These are phyloP conservation scores for Tuber borchii DNA, from an alignment of 495 filamentous ascomycete genomes.

Conservation along the genomic window DNA sequence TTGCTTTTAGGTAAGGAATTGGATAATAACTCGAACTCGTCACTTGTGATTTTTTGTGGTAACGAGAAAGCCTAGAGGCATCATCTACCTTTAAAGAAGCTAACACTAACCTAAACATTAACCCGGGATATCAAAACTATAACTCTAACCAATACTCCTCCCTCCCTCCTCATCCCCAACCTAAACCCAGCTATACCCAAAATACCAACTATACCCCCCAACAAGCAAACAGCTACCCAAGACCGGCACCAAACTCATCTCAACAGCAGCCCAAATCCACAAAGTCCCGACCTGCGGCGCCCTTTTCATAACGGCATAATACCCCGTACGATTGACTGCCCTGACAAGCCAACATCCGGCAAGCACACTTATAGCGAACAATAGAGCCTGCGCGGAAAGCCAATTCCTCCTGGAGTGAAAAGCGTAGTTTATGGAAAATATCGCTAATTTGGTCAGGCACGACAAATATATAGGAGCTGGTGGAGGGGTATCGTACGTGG, in stretches of 20 bases:
- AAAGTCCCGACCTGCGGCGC: slow-evolving; percentile 81
- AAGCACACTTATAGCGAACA: slow-evolving; percentile 51
- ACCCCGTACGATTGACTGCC: slow-evolving; percentile 69
- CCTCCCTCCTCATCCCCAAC: neutral
- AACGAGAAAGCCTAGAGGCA: neutral
- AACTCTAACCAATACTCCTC: neutral
- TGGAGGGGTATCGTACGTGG: slow-evolving; percentile 45
- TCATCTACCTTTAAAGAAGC: neutral
- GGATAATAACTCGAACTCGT: neutral
- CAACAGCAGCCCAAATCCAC: slow-evolving; percentile 90
- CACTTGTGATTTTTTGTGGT: neutral
- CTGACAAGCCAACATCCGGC: slow-evolving; percentile 72
- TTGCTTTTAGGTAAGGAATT: neutral
- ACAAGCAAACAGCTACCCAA: slow-evolving; percentile 55
- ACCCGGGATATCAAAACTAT: neutral
- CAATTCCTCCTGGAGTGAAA: slow-evolving; percentile 52
- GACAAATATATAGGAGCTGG: slow-evolving; percentile 1
- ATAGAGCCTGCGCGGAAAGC: slow-evolving; percentile 54
- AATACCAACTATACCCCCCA: slow-evolving; percentile 61
- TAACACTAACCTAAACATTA: neutral
- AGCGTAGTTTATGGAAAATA: slow-evolving; percentile 56
- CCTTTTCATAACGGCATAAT: slow-evolving; percentile 85
- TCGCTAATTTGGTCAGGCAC: slow-evolving; percentile 48
- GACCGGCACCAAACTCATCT: slow-evolving; percentile 67
- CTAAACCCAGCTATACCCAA: slow-evolving; percentile 55